These are phyloP conservation scores for Candida palmyrensis DNA, from an alignment of 805 yeast genomes.

Conservation along the genomic window DNA sequence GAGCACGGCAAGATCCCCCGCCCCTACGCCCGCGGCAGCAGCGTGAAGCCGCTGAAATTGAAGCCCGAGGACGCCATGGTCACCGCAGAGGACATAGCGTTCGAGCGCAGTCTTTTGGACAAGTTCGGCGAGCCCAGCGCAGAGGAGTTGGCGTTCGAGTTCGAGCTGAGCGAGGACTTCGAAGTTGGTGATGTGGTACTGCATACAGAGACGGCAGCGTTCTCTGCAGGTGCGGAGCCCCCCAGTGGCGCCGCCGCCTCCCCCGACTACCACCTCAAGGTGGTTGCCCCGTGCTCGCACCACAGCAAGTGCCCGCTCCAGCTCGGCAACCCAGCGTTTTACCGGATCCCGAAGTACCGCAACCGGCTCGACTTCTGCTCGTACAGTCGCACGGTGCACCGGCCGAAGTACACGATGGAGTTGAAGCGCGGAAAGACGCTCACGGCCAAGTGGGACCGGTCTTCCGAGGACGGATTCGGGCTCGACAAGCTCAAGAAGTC, in stretches of 20 bases:
- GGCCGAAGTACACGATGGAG: slow-evolving; percentile 80
- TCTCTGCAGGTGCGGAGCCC: neutral
- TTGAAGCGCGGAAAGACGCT: slow-evolving; percentile 76
- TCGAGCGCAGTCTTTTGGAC: slow-evolving; percentile 26
- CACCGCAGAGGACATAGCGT: slow-evolving; percentile 28
- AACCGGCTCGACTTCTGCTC: slow-evolving; percentile 68
- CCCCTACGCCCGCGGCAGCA: slow-evolving; percentile 54
- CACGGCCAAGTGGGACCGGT: slow-evolving; percentile 65
- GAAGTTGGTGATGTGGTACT: slow-evolving; percentile 20
- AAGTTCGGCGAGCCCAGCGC: slow-evolving; percentile 39
- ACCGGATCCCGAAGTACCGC: slow-evolving; percentile 51
- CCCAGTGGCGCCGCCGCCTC: slow-evolving; percentile 9
- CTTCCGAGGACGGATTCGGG: slow-evolving; percentile 53
- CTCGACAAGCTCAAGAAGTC: slow-evolving; percentile 28
- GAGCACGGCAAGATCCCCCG: slow-evolving; percentile 65
- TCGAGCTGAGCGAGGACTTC: slow-evolving; percentile 31
- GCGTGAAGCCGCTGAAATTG: slow-evolving; percentile 34
- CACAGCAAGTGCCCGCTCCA: slow-evolving; percentile 85
- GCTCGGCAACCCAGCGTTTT: slow-evolving; percentile 64
- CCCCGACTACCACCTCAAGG: slow-evolving; percentile 49
- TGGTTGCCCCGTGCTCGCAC: slow-evolving; percentile 89
- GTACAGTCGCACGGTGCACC: slow-evolving; percentile 60
- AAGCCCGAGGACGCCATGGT: slow-evolving; percentile 31
- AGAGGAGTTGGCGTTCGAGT: slow-evolving; percentile 45
- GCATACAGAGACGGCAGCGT: slow-evolving; percentile 8